Conservation (phyloP, 176 grass and related monocot species). For the Ensete ventricosum region DNA sequence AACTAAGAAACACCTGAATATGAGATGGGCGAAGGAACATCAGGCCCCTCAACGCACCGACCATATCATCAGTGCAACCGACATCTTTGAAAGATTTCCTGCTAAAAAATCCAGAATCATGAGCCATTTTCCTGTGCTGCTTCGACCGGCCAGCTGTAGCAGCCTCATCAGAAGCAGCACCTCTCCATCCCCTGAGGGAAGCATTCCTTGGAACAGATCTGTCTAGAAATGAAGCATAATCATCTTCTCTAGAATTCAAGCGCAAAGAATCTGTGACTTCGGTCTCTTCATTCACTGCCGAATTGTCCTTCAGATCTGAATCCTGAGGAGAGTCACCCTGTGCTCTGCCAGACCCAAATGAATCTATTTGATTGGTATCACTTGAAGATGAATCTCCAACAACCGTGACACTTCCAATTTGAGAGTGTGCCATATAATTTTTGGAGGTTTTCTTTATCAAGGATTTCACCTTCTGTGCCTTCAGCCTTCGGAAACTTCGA, state of each 20-base stretch:
- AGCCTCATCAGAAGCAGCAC: constrained; percentile 15
- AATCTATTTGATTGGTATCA: constrained; percentile 12
- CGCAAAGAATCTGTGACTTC: neutral
- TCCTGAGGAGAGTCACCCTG: neutral
- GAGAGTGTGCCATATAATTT: constrained; percentile 22
- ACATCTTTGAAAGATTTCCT: constrained; percentile 60
- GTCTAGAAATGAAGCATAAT: neutral
- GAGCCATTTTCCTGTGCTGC: constrained; percentile 22
- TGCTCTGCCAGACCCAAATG: neutral
- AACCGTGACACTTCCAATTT: neutral
- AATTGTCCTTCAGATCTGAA: neutral
- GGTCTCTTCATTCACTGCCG: neutral
- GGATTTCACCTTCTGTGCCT: constrained; percentile 47
- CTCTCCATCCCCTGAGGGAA: constrained; percentile 42
- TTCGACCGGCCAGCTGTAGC: constrained; percentile 17
- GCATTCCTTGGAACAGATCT: neutral
- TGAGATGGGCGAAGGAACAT: constrained; percentile 65
- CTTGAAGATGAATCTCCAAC: neutral
- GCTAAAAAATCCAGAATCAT: constrained; percentile 68
- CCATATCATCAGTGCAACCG: constrained; percentile 50
- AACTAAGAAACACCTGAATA: constrained; percentile 54
- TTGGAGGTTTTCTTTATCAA: constrained; percentile 39
- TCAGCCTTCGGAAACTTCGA: constrained; percentile 50
- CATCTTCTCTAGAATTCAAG: neutral
- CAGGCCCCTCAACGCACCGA: constrained; percentile 43